Evolutionary conservation across 805 yeast species (phyloP).

Genomic region (Pichia membranifaciens): DNA sequence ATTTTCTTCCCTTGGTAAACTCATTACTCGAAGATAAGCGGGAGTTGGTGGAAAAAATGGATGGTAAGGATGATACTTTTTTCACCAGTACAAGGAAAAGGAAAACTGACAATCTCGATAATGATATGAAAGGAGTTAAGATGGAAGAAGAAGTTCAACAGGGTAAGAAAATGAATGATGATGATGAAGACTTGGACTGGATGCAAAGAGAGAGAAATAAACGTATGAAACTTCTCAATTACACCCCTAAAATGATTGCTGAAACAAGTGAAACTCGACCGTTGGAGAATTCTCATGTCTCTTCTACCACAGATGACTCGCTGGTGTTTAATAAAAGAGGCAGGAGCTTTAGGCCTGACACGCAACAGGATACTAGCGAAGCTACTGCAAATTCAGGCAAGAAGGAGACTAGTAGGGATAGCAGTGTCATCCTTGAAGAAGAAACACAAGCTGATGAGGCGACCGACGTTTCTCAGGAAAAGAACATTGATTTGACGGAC

Average conservation of each 20-base stretch:
- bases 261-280: background rate
- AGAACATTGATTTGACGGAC: background rate
- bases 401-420: background rate
- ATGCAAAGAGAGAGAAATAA: constrained; percentile 6
- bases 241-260: background rate
- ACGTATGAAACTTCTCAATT: background rate
- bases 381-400: too few relatives aligned
- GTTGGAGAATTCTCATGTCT: too few relatives aligned
- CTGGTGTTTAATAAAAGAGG: background rate
- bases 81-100: constrained; percentile 3
- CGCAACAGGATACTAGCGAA: background rate
- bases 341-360: background rate
- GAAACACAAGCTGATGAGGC: constrained; percentile 9
- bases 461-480: background rate
- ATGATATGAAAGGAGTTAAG: background rate
- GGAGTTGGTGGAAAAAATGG: background rate
- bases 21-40: constrained; percentile 2
- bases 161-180: background rate
- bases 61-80: background rate
- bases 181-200: background rate
- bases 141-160: background rate
- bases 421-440: background rate
- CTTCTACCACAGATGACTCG: background rate
- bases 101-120: background rate
- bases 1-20: constrained; percentile 9